Evolutionary conservation across 2,329 filamentous ascomycete species (phyloP), one percentile per base, ranked within the genome.

Genomic region (Colletotrichum eleusines): DNA sequence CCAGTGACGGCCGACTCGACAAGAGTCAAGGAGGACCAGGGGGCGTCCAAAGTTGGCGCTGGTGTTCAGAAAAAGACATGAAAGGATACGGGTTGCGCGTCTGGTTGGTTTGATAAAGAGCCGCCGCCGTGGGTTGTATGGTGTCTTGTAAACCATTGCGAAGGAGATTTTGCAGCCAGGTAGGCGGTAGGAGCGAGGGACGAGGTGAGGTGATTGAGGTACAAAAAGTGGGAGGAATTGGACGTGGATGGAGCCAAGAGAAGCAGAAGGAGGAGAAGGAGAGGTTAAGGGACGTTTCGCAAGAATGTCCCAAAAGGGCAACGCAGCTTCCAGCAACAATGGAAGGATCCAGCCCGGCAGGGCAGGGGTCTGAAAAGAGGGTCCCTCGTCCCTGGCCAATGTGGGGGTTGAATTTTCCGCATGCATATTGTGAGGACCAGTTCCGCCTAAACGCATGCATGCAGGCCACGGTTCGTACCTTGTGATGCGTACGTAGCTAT

Each of bases 251-350:
- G 44, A 57, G 54, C 54, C 63, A 46, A 53, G 63, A 71, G 64
- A 61, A 46, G 51, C 57, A 67, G 63, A 61, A 46, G 38, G 50
- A 57, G 58, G 53, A 5, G 14, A 12, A 33, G 31, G 31, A 33
- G 31, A 68, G 51, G 63, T 68, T 44, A 46, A 71, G 59, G 66
- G 65, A 65, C 60, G 69, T 65, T 74, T 75, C 74, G 74, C 74
- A 75, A 75, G 73, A 73, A 71, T 75, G 72, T 73, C 74, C 74
- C 63, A 66, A 74, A 75, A 69, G 50, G 66, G 73, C 62, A 73
- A 72, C 31, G 65, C 66, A 65, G 66, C 16, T 54, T 51, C 59
- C 44, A 50, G 18, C 33, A 54, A n/a, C 38, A 72, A 60, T 46
- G 60, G 63, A 63, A 57, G 50, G 58, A 71, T 68, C 64, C n/a